These are phyloP conservation scores for Leccinum arenicola DNA, from an alignment of 768 basidiomycete species.

Conservation along the genomic window DNA sequence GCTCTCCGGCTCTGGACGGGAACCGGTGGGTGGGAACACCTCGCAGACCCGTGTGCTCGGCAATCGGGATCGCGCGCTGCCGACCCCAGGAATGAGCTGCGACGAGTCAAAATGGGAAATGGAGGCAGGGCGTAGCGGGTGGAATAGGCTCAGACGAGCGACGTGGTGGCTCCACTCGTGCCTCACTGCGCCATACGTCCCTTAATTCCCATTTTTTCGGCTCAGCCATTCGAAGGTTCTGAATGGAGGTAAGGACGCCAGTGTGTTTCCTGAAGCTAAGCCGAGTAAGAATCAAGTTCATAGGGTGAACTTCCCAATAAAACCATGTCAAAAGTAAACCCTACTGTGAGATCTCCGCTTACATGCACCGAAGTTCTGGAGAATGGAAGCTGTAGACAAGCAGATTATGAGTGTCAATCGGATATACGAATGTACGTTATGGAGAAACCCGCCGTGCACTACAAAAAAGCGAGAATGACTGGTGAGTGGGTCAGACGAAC, in stretches of 20 bases:
- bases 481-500: neutral
- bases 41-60: too few relatives aligned
- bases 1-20: too few relatives aligned
- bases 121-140: too few relatives aligned
- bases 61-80: too few relatives aligned
- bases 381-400: neutral
- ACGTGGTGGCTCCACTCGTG: too few relatives aligned
- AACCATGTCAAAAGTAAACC: neutral
- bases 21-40: too few relatives aligned
- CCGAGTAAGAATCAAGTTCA: neutral
- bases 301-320: neutral
- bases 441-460: neutral
- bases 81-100: too few relatives aligned
- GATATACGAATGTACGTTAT: neutral
- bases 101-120: too few relatives aligned
- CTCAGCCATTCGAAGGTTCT: neutral
- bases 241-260: neutral
- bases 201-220: neutral
- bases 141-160: too few relatives aligned
- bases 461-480: slow-evolving; percentile 3
- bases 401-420: neutral
- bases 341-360: neutral
- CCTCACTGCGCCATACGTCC: too few relatives aligned
- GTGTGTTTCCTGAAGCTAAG: neutral
- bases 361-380: neutral